Base-by-base conservation (phyloP, 768 basidiomycete species). In the Trametes sanguinea region DNA sequence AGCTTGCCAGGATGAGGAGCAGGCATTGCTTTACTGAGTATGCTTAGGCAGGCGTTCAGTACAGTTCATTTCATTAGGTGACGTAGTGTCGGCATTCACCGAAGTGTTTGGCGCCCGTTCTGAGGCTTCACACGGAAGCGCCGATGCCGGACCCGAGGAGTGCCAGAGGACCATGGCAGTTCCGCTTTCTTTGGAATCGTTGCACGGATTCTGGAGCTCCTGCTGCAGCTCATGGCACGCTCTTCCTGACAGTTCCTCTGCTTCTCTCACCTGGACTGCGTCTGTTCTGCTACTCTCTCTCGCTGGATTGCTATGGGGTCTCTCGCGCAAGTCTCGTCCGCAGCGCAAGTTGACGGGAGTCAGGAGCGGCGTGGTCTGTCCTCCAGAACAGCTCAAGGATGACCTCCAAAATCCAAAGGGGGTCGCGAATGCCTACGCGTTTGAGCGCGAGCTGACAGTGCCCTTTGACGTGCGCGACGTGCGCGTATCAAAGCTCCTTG, bases 401-500 rank as follows among this genome's bases (percentile, higher is more conserved):
- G 57, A 64, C 55, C 40, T 64, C 3, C 51, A 51, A 48, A 52
- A 37, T 37, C 35, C 35, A 11, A 37, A 40, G 44, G 52, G 29
- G 13, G 43, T 56, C 17, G 52, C 52, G 52, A 61, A 61, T 8
- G 60, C 53, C 17, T 58, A 62, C 37, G 35, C 53, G 6, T 37
- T 51, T 1, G 62, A 61, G 33, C 60, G 53, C 50, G 60, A 61
- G 43, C 33, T 61, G 17, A 48, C 60, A 1, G 64, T 65, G 14
- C 68, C 68, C 9, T 76, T 75, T n/a, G 71, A 76, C 35, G 73
- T 68, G 0, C 51, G 74, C 65, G 62, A 69, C 33, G 61, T 78
- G 14, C 76, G 69, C 11, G 82, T 89, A 27, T 79, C 83, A 0
- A 85, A 82, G 69, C 81, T 89, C 22, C 64, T 88, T 39, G 67